Evolutionary conservation across 352 stramenopile genomes (phyloP).

Genomic region (Phytophthora fragariaefolia): DNA sequence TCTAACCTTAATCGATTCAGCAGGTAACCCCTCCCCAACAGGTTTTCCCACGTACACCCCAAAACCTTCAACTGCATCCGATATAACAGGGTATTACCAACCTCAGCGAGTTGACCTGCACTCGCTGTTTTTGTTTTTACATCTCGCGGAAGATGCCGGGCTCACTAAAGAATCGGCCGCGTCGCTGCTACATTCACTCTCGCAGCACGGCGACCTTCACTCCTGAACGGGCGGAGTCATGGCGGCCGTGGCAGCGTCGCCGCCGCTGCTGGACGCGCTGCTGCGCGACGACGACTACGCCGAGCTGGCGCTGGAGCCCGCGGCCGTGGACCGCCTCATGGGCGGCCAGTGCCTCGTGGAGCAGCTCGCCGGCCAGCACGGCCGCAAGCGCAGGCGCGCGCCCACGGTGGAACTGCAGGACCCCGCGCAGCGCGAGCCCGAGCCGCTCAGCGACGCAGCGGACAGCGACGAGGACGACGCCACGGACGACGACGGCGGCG

Average conservation of each 20-base stretch:
- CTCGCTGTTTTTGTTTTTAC: too few species aligned
- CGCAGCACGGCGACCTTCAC: too few species aligned
- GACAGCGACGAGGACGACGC: slow-evolving; percentile 32
- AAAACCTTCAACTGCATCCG: not conserved
- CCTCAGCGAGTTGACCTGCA: too few species aligned
- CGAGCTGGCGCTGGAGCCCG: slow-evolving; percentile 41
- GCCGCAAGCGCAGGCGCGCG: slow-evolving; percentile 34
- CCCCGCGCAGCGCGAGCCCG: slow-evolving; percentile 2
- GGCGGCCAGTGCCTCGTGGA: slow-evolving; percentile 53
- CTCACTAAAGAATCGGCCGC: slow-evolving; percentile 25
- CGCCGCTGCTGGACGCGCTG: slow-evolving; percentile 22
- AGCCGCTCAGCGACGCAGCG: slow-evolving; percentile 26
- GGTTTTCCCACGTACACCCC: not conserved
- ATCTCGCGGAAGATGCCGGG: slow-evolving; percentile 3
- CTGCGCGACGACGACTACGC: slow-evolving; percentile 44
- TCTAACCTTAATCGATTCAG: too few species aligned
- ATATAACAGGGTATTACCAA: too few species aligned
- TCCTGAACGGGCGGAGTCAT: too few species aligned
- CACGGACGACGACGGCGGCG: slow-evolving; percentile 36
- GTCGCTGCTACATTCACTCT: slow-evolving; percentile 25
- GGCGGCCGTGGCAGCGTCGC: not conserved
- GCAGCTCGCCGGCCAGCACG: slow-evolving; percentile 34
- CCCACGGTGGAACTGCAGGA: slow-evolving; percentile 14
- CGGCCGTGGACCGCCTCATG: slow-evolving; percentile 50
- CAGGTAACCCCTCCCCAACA: not conserved